phyloP scores from a whole-genome alignment of 192 early-diverging fungal genomes.

The Coemansia furcata region DNA sequence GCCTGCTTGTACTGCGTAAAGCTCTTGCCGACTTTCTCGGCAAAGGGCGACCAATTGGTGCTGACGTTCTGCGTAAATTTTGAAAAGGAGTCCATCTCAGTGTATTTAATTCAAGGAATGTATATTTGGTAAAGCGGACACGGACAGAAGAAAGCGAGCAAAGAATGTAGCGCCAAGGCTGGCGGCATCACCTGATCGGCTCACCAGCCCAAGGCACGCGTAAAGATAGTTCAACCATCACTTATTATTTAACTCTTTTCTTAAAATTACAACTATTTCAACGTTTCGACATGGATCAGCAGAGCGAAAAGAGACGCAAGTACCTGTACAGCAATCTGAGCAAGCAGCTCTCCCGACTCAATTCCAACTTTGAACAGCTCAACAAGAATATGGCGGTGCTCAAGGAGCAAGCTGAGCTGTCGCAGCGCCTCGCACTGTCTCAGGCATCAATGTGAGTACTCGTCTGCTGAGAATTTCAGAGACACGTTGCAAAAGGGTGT shows the following conservation, averaged over 20 bases:
- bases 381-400: constrained; percentile 29
- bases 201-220: no score
- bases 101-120: not conserved
- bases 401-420: constrained; percentile 38
- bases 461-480: not conserved
- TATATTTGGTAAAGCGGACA: not conserved
- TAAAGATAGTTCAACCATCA: no score
- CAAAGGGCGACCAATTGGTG: constrained; percentile 48
- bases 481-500: not conserved
- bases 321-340: constrained; percentile 45
- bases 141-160: not conserved
- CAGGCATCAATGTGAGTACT: constrained; percentile 40
- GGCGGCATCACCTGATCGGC: not conserved
- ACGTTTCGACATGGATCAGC: constrained; percentile 23
- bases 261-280: not conserved
- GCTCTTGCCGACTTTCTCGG: constrained; percentile 45
- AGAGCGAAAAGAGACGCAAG: constrained; percentile 39
- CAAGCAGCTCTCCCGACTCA: constrained; percentile 42
- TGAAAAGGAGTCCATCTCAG: constrained; percentile 52
- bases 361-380: constrained; percentile 47
- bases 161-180: not conserved
- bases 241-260: not conserved
- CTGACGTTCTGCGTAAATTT: constrained; percentile 52
- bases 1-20: constrained; percentile 57
- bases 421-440: constrained; percentile 36